Evolutionary conservation across 2,329 filamentous ascomycete species (phyloP), one percentile per base, ranked within the genome.

Genomic region (Claviceps africana): DNA sequence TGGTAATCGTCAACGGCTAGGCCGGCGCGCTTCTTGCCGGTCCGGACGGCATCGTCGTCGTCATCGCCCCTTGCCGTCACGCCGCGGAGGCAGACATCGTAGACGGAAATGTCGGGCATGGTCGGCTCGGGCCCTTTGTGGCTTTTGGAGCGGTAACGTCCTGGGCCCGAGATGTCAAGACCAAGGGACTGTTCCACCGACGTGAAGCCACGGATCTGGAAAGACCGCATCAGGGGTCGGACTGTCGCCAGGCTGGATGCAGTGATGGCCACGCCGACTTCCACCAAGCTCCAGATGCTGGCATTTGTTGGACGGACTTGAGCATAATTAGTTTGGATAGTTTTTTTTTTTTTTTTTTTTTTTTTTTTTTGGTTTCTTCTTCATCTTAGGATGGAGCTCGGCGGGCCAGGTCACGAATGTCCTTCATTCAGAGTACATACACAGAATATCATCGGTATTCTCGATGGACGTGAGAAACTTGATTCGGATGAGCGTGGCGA

Each of bases 281-380:
- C 76, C 51, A 79, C 65, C n/a, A 79, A 63, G 10, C 74, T 78
- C 76, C 76, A 79, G 7, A 78, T 67, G 70, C 76, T 75, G 37
- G 75, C 70, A 54, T 76, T 67, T 4, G 75, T 78, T 22, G 69
- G 72, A 50, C 69, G 67, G 59, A 68, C 74, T 40, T 77, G 46
- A 9, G 35, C 1, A 19, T 17, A 8, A 48, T 66, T 47, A 64
- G 58, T 25, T 6, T 25, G n/a, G n/a, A n/a, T n/a, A 13, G 19
- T n/a, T 15, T 1, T 30, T 2, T n/a, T 22, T 28, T 19, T 39
- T 13, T 28, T 5, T 31, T 17, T 28, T n/a, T 39, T 13, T n/a
- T 8, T 21, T 9, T 39, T 13, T 40, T 17, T 17, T 39, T 40
- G 11, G n/a, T 2, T 8, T 19, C 13, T 25, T 19, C 22, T 3